phyloP scores from a whole-genome alignment of 306 rosid genomes.

The Sechiopsis laciniata region DNA sequence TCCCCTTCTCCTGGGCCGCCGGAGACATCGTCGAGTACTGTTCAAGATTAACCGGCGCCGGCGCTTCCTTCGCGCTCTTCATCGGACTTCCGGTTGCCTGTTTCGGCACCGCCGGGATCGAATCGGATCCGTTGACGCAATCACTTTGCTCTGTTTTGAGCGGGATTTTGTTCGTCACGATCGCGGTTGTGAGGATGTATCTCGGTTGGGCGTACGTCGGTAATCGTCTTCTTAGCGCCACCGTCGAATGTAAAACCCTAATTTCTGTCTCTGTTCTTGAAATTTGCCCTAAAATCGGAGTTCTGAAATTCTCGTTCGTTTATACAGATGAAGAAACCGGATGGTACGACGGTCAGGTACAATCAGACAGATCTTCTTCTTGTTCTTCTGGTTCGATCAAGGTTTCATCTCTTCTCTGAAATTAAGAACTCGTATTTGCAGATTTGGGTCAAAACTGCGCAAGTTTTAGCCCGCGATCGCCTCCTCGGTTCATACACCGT shows the following conservation, averaged over 20 bases:
- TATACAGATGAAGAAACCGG: conserved; percentile 92
- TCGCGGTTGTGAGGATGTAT: conserved; percentile 85
- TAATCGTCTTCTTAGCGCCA: conserved; percentile 89
- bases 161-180: conserved; percentile 58
- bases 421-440: conserved; percentile 28
- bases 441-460: conserved; percentile 95
- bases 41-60: conserved; percentile 58
- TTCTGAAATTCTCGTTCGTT: conserved; percentile 6
- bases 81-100: conserved; percentile 81
- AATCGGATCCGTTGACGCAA: conserved; percentile 56
- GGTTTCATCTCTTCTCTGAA: background rate
- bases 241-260: conserved; percentile 63
- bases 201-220: conserved; percentile 97
- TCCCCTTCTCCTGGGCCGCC: conserved; percentile 89
- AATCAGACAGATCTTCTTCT: background rate
- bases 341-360: conserved; percentile 96
- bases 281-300: background rate
- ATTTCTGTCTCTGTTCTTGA: background rate
- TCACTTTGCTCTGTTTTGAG: conserved; percentile 55
- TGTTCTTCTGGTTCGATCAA: background rate
- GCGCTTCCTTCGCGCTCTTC: conserved; percentile 59
- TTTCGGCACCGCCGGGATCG: conserved; percentile 64
- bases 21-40: conserved; percentile 53
- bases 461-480: conserved; percentile 81
- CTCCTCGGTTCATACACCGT: conserved; percentile 93